Evolutionary conservation across 345 rosid species (phyloP), one percentile per base, ranked within the genome.

Genomic region (Combretum micranthum): DNA sequence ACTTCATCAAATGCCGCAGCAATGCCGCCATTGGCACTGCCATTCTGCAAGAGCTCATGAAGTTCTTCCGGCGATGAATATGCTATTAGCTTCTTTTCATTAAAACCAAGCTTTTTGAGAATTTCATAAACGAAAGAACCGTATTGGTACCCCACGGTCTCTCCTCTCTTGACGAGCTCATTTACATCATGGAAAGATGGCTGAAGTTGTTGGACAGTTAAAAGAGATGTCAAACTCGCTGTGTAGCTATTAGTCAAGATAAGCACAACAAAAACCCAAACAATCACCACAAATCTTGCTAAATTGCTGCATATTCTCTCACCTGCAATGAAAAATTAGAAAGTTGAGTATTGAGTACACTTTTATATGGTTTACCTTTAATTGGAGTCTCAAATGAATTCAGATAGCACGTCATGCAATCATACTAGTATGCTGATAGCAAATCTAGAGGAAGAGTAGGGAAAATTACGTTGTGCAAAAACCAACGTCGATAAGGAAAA

Each of bases 1-100:
- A 64, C 47, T 44, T 71, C 79, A 0, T 74, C 79, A 42, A 77
- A 64, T n/a, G 74, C 71, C 15, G 79, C 82, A 11, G 55, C 53
- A 45, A 69, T 69, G 0, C 75, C 75, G 15, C 44, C 79, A 50
- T 54, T 62, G 22, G 17, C 19, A 39, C 63, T 69, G 44, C 75
- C 78, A 21, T 48, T 53, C 1, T 63, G 21, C 15, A 69, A 62
- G 2, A 52, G 52, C 13, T 44, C 21, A 10, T 52, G 4, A 16
- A 18, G 66, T 19, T 65, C 71, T 47, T 19, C 22, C 14, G 25
- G 2, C 25, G 65, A 47, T 16, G 12, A 17, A 50, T 53, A 43
- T 44, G n/a, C 26, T 32, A 2, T 20, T 16, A 72, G 25, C 55
- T 55, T 60, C 3, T 50, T 16, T 3, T 55, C 55, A 2, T 16